phyloP scores from a whole-genome alignment of 306 rosid genomes.

The Macrotyloma uniflorum region DNA sequence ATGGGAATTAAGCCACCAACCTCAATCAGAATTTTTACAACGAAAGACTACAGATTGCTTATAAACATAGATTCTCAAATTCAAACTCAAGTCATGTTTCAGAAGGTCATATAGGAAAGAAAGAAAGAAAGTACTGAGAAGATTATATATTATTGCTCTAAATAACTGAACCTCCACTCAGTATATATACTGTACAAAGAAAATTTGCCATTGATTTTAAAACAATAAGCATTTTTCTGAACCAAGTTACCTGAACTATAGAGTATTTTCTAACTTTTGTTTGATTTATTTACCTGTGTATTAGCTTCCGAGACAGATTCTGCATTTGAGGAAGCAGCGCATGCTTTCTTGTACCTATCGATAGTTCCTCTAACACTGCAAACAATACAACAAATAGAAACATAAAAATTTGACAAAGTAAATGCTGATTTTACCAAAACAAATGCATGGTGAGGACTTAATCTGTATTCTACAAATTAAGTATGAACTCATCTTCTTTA shows the following conservation, averaged over 20 bases:
- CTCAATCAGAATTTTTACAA: no score
- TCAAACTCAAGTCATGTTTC: no score
- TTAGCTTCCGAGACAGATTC: conserved; percentile 76
- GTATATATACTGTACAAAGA: no score
- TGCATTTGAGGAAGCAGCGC: conserved; percentile 58
- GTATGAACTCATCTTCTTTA: background rate
- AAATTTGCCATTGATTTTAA: background rate
- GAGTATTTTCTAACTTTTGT: background rate
- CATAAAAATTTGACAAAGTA: background rate
- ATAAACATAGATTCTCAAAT: no score
- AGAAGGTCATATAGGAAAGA: no score
- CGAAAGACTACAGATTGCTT: no score
- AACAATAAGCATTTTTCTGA: background rate
- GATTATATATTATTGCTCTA: no score
- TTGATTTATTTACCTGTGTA: conserved; percentile 56
- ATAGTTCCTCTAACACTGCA: conserved; percentile 83
- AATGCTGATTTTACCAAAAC: background rate
- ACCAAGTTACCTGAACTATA: background rate
- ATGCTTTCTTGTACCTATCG: conserved; percentile 84
- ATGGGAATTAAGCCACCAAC: no score
- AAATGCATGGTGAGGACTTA: background rate
- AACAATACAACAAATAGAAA: background rate
- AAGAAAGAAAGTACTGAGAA: no score
- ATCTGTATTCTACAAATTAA: background rate
- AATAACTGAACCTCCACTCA: no score